Evolutionary conservation across 495 filamentous ascomycete species (phyloP).

Genomic region (Tuber calosporum): DNA sequence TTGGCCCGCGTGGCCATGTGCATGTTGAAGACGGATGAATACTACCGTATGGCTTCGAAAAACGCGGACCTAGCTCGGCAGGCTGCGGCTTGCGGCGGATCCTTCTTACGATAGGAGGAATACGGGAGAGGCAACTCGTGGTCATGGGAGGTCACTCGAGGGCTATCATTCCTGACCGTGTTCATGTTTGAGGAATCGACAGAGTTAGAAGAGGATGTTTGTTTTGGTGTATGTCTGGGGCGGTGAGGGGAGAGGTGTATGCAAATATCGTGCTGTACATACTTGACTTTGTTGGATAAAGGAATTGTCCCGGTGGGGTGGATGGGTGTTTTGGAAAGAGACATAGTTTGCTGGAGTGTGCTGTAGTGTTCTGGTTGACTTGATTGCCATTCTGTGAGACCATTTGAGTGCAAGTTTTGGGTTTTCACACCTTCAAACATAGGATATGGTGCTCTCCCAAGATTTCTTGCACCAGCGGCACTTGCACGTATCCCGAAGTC

Average conservation of each 20-base stretch:
- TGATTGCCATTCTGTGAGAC: background rate
- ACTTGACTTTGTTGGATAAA: background rate
- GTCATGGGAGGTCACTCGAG: background rate
- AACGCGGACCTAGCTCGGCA: background rate
- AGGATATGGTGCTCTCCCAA: background rate
- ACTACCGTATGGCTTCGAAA: background rate
- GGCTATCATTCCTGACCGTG: background rate
- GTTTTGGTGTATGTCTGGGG: background rate
- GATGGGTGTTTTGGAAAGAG: background rate
- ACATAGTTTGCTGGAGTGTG: background rate
- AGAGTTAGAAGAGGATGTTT: background rate
- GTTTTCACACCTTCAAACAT: background rate
- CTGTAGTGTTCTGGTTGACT: background rate
- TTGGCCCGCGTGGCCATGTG: slow-evolving; percentile 1
- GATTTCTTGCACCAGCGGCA: background rate
- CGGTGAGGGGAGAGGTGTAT: background rate
- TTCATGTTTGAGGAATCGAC: background rate
- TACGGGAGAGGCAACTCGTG: background rate
- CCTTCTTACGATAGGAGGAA: background rate
- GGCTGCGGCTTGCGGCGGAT: background rate
- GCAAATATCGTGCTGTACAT: background rate
- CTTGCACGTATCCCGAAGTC: background rate
- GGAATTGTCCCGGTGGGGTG: background rate
- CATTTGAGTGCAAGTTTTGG: background rate
- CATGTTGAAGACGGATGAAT: background rate